phyloP scores from a whole-genome alignment of 768 basidiomycete species.

The Rhodotorula diobovata region DNA sequence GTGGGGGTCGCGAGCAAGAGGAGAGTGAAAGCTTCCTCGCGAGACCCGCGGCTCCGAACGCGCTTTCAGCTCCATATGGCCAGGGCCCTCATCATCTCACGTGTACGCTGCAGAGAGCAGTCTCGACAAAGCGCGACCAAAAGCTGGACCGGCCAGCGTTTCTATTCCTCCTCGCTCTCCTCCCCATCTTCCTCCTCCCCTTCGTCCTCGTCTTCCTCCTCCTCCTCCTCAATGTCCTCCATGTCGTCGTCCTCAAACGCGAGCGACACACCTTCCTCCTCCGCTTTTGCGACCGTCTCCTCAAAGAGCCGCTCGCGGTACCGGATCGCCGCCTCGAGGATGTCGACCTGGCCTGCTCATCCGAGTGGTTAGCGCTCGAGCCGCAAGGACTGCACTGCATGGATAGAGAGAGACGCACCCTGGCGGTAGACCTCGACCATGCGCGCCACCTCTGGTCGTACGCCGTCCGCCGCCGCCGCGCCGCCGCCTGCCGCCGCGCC shows the following conservation, averaged over 20 bases:
- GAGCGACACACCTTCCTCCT: slow-evolving; percentile 4
- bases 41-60: no score
- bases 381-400: background rate
- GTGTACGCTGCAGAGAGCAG: no score
- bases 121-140: no score
- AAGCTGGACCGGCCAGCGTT: background rate
- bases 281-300: background rate
- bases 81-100: no score
- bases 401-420: slow-evolving; percentile 4
- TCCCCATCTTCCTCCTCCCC: slow-evolving; percentile 11
- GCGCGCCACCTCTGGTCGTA: slow-evolving; percentile 58
- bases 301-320: slow-evolving; percentile 3
- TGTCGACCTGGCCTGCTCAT: slow-evolving; percentile 9
- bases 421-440: slow-evolving; percentile 54
- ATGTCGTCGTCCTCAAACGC: slow-evolving; percentile 10
- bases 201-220: slow-evolving; percentile 5
- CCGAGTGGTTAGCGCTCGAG: background rate
- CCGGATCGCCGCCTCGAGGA: slow-evolving; percentile 6
- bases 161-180: background rate
- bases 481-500: background rate
- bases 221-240: background rate
- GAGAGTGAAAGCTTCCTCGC: background rate
- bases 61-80: no score
- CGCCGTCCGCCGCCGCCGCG: background rate
- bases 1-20: background rate